Evolutionary conservation across 2,329 filamentous ascomycete genomes (phyloP).

Genomic region (Fusarium heterosporum): DNA sequence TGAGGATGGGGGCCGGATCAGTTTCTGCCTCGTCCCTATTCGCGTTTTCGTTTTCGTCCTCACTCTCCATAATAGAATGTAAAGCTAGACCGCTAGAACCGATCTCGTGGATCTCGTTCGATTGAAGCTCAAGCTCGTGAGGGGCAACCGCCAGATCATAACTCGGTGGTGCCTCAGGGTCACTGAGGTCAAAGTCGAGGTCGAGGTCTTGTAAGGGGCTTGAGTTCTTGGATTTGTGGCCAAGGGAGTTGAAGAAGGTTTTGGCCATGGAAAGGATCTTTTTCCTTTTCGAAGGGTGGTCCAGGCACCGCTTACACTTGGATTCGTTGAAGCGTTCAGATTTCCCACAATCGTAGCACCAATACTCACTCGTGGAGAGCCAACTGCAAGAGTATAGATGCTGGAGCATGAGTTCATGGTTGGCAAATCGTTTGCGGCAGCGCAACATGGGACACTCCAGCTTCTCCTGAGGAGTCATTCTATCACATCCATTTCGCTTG

Average conservation of each 20-base stretch:
- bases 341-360: slow-evolving; percentile 66
- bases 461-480: slow-evolving; percentile 61
- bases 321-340: slow-evolving; percentile 65
- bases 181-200: slow-evolving; percentile 48
- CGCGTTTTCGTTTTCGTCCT: background rate
- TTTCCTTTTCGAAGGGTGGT: slow-evolving; percentile 63
- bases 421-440: slow-evolving; percentile 62
- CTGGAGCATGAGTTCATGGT: slow-evolving; percentile 66
- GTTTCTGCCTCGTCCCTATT: slow-evolving; percentile 42
- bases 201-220: slow-evolving; percentile 40
- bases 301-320: slow-evolving; percentile 62
- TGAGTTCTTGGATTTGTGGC: slow-evolving; percentile 59
- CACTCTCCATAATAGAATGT: slow-evolving; percentile 46
- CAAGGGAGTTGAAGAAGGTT: slow-evolving; percentile 65
- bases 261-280: slow-evolving; percentile 66
- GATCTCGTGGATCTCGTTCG: slow-evolving; percentile 65
- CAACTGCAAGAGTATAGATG: slow-evolving; percentile 63
- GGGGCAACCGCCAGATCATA: slow-evolving; percentile 58
- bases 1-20: slow-evolving; percentile 19
- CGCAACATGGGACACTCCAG: slow-evolving; percentile 64
- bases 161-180: slow-evolving; percentile 58
- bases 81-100: slow-evolving; percentile 60
- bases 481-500: slow-evolving; percentile 63
- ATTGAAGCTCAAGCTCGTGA: slow-evolving; percentile 58
- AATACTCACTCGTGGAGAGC: slow-evolving; percentile 64